Conservation (phyloP, 345 rosid species). For the Citrus glauca region DNA sequence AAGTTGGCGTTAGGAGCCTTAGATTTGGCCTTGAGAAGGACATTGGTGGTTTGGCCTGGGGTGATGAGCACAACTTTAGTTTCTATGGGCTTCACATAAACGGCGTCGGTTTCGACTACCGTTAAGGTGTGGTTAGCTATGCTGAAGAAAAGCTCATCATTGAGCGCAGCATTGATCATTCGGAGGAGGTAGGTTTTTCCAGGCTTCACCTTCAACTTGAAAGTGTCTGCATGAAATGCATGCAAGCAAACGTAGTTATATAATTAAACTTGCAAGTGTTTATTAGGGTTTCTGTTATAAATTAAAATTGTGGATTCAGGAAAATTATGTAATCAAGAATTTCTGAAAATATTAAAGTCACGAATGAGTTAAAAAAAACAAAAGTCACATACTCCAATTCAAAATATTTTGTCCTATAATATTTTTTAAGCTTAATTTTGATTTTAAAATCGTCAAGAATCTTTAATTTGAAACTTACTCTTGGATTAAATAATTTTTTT, state of each 20-base stretch:
- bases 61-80: conserved; percentile 49
- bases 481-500: too few relatives aligned
- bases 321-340: too few relatives aligned
- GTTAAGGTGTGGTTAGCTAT: conserved; percentile 64
- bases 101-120: conserved; percentile 65
- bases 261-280: too few relatives aligned
- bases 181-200: conserved; percentile 49
- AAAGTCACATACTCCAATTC: background rate
- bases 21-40: conserved; percentile 46
- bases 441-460: too few relatives aligned
- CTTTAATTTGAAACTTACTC: too few relatives aligned
- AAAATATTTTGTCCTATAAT: too few relatives aligned
- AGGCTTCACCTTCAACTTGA: conserved; percentile 46
- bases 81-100: conserved; percentile 61
- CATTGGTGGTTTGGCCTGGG: conserved; percentile 73
- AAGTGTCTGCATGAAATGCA: conserved; percentile 36
- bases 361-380: background rate
- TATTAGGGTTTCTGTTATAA: too few relatives aligned
- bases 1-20: conserved; percentile 28
- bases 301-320: too few relatives aligned
- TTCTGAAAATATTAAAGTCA: too few relatives aligned
- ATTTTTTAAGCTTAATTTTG: too few relatives aligned
- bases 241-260: background rate
- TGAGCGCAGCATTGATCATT: conserved; percentile 48
- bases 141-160: conserved; percentile 74